Base-by-base conservation (phyloP, 225 moss, liverwort and hornwort genomes). In the Sphagnum tenellum region DNA sequence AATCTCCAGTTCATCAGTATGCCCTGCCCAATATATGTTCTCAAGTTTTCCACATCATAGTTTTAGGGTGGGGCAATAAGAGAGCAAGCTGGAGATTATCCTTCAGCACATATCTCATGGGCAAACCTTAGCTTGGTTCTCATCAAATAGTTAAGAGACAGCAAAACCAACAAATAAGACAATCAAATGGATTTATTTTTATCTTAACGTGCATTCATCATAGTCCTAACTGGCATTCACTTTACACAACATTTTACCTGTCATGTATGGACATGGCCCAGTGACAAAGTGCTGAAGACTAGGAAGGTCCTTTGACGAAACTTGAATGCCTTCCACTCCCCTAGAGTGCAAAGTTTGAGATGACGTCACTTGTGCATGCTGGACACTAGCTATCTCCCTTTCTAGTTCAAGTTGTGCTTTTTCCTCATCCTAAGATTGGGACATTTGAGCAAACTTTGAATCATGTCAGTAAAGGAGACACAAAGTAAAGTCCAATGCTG, bases 341-440 rank as follows among this genome's bases (percentile, higher is more conserved):
- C 5, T 3, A 46, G 51, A 52, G 50, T 72, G 29, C 44, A 69
- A 67, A 54, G 71, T 75, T 48, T 71, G 77, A 69, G 74, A 66
- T 49, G 74, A 70, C 60, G 62, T 70, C 9, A 63, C 80, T 61
- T 83, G 76, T 3, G 71, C 66, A 61, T 80, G 77, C 62, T 72
- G 74, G 63, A 55, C 64, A 65, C 59, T 73, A 69, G 77, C 73
- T 50, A 78, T 60, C 71, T 84, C 81, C 48, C n/a, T 78, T 65
- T 84, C 78, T 55, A 84, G 73, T 66, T 84, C 81, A 58, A 66
- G 64, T 44, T 78, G 78, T 58, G 73, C 9, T 66, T 73, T 84
- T 44, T 84, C 84, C 63, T 84, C 70, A 59, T 67, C 7, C 81
- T 84, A 48, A 49, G 73, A 67, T 12, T 29, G 0, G 1, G 29